These are phyloP conservation scores for Skeletonema menzelii DNA, from an alignment of 108 stramenopile genomes.

Conservation along the genomic window DNA sequence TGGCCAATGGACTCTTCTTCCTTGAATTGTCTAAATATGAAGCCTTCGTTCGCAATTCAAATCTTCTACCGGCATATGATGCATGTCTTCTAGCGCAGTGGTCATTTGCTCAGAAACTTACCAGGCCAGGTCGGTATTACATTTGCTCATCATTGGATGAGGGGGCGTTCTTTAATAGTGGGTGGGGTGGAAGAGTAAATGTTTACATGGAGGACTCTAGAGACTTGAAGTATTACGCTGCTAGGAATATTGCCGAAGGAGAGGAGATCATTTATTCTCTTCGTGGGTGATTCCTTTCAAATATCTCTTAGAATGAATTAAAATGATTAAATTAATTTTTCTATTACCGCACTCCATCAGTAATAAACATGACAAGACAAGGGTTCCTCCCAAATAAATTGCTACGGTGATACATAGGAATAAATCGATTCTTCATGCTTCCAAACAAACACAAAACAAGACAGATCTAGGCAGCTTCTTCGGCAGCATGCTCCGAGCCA, in stretches of 20 bases:
- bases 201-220: background rate
- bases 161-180: background rate
- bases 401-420: background rate
- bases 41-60: background rate
- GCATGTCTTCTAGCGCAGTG: background rate
- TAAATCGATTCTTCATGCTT: background rate
- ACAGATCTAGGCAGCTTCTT: background rate
- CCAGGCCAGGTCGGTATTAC: background rate
- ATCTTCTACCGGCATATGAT: background rate
- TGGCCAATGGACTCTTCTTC: background rate
- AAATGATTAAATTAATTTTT: too few relatives aligned
- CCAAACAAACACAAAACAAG: background rate
- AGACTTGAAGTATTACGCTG: background rate
- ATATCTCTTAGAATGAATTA: too few relatives aligned
- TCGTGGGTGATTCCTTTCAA: too few relatives aligned
- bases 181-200: background rate
- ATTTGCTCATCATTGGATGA: background rate
- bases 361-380: background rate
- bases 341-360: background rate
- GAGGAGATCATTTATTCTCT: background rate
- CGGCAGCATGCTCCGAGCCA: background rate
- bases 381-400: background rate
- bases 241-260: background rate
- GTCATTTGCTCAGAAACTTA: background rate
- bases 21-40: background rate